Percentiles rank a stretch among this genome's conserved stretches.
phyloP scores from a whole-genome alignment of 2,329 filamentous ascomycete genomes.

The Penicillium sp. region DNA sequence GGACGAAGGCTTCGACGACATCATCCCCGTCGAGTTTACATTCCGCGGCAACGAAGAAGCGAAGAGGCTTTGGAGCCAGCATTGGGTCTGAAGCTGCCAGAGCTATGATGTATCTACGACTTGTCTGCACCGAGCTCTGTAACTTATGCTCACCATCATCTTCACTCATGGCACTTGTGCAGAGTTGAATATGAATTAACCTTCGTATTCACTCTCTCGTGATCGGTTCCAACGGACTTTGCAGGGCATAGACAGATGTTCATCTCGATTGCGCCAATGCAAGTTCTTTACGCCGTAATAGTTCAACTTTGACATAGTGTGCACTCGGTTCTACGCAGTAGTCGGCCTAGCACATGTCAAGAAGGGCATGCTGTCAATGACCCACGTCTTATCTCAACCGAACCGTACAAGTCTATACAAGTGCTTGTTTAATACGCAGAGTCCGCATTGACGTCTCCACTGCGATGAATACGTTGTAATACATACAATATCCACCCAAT shows the following conservation, averaged over 20 bases:
- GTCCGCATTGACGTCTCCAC: no score
- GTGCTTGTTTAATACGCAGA: no score
- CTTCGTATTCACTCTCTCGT: not conserved
- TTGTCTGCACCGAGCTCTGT: no score
- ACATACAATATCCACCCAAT: conserved; percentile 2
- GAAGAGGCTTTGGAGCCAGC: conserved; percentile 67
- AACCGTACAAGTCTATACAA: not conserved
- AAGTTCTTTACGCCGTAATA: conserved; percentile 2
- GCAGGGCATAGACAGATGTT: not conserved
- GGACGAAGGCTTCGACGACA: conserved; percentile 79
- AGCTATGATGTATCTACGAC: no score
- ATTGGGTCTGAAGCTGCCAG: conserved; percentile 61
- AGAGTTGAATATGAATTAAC: not conserved
- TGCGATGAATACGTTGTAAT: no score
- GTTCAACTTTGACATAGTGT: no score
- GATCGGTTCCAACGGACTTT: not conserved
- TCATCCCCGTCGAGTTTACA: conserved; percentile 69
- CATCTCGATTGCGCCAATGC: conserved; percentile 1
- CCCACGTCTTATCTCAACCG: not conserved
- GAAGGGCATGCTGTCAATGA: not conserved
- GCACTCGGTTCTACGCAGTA: no score
- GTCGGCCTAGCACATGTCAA: not conserved
- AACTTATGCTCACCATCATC: not conserved
- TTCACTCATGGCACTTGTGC: not conserved
- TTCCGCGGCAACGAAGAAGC: conserved; percentile 69